Base-by-base conservation (phyloP, 78 protist genomes). In the Creolimax fragrantissima region DNA sequence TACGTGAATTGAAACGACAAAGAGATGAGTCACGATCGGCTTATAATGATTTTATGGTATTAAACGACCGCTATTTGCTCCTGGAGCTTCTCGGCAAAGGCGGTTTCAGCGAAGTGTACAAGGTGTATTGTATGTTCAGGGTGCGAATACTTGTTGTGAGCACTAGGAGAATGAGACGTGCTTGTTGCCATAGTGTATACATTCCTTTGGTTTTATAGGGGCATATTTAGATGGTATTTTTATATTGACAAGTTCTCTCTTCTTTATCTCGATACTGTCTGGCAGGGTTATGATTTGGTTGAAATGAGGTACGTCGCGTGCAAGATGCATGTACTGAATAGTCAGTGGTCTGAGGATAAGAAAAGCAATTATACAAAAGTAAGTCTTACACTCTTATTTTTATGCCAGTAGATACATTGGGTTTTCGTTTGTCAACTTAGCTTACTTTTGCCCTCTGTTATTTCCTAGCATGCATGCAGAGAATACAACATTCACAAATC, bases 71-170 rank as follows among this genome's bases (percentile, higher is more conserved):
- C 6, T 97, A 96, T 58, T 35, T 97, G n/a, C 35, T 97, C 37
- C 43, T 96, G 67, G 24, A 44, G 2, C 88, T 97, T 44, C 47
- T 97, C 45, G 98, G 99, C 4, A 92, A 84, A 41, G 98, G 98
- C 3, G 98, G 98, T 36, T 97, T 97, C 93, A 35, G 93, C 35
- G 98, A 96, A 41, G 98, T 97, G 32, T 97, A 41, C 66, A 94
- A 95, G 90, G 92, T 45, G 17, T 96, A n/a, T n/a, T n/a, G n/a
- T n/a, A n/a, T n/a, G n/a, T n/a, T n/a, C n/a, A n/a, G n/a, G n/a
- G n/a, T n/a, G n/a, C n/a, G n/a, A n/a, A n/a, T n/a, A n/a, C n/a
- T n/a, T n/a, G n/a, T n/a, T n/a, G n/a, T n/a, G n/a, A n/a, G n/a
- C n/a, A n/a, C n/a, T n/a, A n/a, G n/a, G n/a, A n/a, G n/a, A n/a